Percentiles rank a stretch among this genome's conserved stretches.
Evolutionary conservation across 331 rosid species (phyloP).

Genomic region (Cydonia oblonga): DNA sequence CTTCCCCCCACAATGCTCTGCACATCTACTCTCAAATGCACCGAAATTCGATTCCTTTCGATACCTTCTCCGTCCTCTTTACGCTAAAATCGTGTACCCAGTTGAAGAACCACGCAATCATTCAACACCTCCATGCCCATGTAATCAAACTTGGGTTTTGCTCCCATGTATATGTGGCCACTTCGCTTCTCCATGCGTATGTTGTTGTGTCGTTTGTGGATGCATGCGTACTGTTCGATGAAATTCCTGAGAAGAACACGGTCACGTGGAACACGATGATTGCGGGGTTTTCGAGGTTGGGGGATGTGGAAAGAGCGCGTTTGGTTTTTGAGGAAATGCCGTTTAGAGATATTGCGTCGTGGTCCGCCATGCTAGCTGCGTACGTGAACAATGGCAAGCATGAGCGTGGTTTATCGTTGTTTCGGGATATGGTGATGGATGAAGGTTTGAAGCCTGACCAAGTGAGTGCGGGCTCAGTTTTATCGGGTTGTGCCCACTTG

Average conservation of each 20-base stretch:
- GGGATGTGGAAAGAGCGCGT: slow-evolving; percentile 28
- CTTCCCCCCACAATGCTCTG: slow-evolving; percentile 36
- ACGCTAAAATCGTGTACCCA: slow-evolving; percentile 45
- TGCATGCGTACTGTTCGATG: slow-evolving; percentile 47
- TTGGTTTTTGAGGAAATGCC: slow-evolving; percentile 42
- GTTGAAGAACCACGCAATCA: slow-evolving; percentile 11
- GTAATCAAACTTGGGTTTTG: slow-evolving; percentile 35
- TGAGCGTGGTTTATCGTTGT: slow-evolving; percentile 23
- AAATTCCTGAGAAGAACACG: slow-evolving; percentile 40
- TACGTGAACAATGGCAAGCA: slow-evolving; percentile 15
- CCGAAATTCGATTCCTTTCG: slow-evolving; percentile 22
- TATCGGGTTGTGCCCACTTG: too few species aligned
- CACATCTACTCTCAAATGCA: slow-evolving; percentile 36
- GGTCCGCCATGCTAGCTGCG: slow-evolving; percentile 52
- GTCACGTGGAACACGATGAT: slow-evolving; percentile 64
- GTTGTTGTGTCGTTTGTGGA: slow-evolving; percentile 13
- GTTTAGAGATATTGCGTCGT: slow-evolving; percentile 26
- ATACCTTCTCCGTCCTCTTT: slow-evolving; percentile 41
- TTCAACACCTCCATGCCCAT: slow-evolving; percentile 50
- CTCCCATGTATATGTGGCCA: slow-evolving; percentile 32
- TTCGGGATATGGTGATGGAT: slow-evolving; percentile 35
- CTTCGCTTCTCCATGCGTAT: slow-evolving; percentile 29
- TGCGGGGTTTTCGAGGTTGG: slow-evolving; percentile 31
- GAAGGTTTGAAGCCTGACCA: background rate
- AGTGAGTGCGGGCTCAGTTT: too few species aligned